Base-by-base conservation (phyloP, 495 filamentous ascomycete genomes). In the Viridothelium virens region DNA sequence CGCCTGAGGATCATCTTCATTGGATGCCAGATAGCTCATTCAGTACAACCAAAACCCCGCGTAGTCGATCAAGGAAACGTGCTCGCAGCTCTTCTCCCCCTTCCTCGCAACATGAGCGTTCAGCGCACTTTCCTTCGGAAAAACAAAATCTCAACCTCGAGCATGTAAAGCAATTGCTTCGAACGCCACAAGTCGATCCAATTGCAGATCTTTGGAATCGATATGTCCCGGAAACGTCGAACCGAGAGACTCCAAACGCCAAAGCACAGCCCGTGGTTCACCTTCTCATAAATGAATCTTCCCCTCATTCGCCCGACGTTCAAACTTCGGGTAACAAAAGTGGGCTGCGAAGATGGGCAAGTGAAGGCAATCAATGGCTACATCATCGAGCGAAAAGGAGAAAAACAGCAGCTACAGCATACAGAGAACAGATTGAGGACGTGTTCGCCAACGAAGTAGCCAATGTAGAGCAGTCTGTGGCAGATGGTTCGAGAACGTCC, bases 191-290 rank as follows among this genome's bases (percentile, higher is more conserved):
- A 66, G 84, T 86, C 53, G 94, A 98, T 74, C 88, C 93, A 36
- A 89, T 89, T 0, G 77, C 85, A 39, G 92, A 96, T 63, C 77
- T 96, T n/a, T 96, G 91, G 92, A 90, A 87, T 69, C 86, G 89
- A 25, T 95, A 90, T 72, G 84, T 66, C 9, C 53, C 65, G 6
- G 67, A 62, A 37, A 63, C 69, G 33, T 66, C 62, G 16, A 70
- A 61, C 38, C 72, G 69, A 46, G 72, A 67, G 6, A 69, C 64
- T 1, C 53, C 70, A 34, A 72, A 67, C 14, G 56, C 61, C 10
- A 62, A 66, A 59, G 68, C 70, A 47, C 65, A 63, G 37, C 66
- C 72, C 7, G 67, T 69, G 11, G 72, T 78, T 56, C 70, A 71
- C 34, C 73, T 73, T 41, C 68, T 78, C 41, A 73, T 77, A 47